Conservation (phyloP, 1,139 yeast species). For the Casaregolazyma suthepensis region DNA sequence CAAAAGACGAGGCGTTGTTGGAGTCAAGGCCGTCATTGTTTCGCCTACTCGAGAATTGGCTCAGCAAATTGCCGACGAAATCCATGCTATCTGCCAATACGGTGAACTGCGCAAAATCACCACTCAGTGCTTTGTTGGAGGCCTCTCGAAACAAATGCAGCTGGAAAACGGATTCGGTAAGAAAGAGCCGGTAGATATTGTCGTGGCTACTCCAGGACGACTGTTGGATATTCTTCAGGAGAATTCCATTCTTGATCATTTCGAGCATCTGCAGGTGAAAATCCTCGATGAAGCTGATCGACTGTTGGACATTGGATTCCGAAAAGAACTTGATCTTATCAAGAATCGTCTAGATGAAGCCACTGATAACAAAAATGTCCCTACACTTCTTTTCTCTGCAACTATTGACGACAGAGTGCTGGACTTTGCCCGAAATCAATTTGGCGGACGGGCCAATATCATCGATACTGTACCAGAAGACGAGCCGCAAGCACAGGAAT, state of each 20-base stretch:
- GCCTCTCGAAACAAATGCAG: conserved; percentile 39
- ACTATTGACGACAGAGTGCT: conserved; percentile 69
- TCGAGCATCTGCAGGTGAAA: conserved; percentile 52
- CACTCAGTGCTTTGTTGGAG: conserved; percentile 46
- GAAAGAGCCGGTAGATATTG: conserved; percentile 41
- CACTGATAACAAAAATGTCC: conserved; percentile 37
- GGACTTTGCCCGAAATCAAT: conserved; percentile 56
- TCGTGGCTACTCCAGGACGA: conserved; percentile 92
- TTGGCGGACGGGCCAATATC: conserved; percentile 57
- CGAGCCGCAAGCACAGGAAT: conserved; percentile 73
- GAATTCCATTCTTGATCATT: conserved; percentile 41
- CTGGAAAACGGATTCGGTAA: conserved; percentile 30
- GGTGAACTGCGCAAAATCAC: conserved; percentile 33
- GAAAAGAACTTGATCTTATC: conserved; percentile 53
- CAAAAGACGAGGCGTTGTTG: conserved; percentile 27
- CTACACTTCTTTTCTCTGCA: conserved; percentile 79
- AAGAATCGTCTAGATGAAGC: conserved; percentile 38
- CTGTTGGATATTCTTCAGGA: conserved; percentile 52
- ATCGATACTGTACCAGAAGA: conserved; percentile 72
- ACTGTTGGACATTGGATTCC: conserved; percentile 70
- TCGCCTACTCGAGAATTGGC: conserved; percentile 95
- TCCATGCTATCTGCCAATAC: conserved; percentile 35
- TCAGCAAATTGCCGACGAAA: conserved; percentile 68
- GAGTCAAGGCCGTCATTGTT: conserved; percentile 53
- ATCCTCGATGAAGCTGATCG: conserved; percentile 90